Conservation (phyloP, 257 asterid genomes). For the Ophiorrhiza pumila region DNA sequence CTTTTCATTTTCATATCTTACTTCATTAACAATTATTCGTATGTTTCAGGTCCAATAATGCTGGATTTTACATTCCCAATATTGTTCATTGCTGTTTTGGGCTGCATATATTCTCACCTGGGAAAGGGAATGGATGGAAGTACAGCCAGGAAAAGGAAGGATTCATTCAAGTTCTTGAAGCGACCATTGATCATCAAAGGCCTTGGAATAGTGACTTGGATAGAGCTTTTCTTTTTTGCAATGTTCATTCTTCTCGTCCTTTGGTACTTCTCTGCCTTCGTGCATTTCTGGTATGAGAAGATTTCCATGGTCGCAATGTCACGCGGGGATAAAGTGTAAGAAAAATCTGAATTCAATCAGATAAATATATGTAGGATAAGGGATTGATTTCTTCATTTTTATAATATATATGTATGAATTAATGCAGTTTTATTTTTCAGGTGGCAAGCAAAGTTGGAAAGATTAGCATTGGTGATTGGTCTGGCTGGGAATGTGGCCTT, state of each 20-base stretch:
- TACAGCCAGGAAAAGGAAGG: constrained; percentile 26
- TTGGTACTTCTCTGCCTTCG: constrained; percentile 73
- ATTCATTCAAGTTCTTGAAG: constrained; percentile 40
- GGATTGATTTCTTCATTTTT: too few relatives aligned
- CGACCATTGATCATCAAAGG: constrained; percentile 67
- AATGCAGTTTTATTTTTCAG: constrained; percentile 39
- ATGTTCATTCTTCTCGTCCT: constrained; percentile 69
- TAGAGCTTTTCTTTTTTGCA: constrained; percentile 55
- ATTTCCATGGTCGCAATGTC: constrained; percentile 36
- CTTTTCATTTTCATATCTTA: not conserved
- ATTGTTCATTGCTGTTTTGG: constrained; percentile 85
- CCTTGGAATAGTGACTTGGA: constrained; percentile 67
- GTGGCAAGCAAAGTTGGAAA: constrained; percentile 88
- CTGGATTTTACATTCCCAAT: constrained; percentile 92
- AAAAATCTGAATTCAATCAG: too few relatives aligned
- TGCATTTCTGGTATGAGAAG: constrained; percentile 63
- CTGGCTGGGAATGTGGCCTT: constrained; percentile 77
- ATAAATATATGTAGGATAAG: too few relatives aligned
- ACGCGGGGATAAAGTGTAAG: constrained; percentile 65
- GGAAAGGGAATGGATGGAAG: constrained; percentile 36
- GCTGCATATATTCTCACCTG: constrained; percentile 73
- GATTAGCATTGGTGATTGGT: constrained; percentile 75
- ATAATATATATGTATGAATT: too few relatives aligned
- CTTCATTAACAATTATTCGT: not conserved
- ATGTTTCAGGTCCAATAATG: constrained; percentile 65